Evolutionary conservation across 768 basidiomycete species (phyloP).

Genomic region (Boletellus emodensis): DNA sequence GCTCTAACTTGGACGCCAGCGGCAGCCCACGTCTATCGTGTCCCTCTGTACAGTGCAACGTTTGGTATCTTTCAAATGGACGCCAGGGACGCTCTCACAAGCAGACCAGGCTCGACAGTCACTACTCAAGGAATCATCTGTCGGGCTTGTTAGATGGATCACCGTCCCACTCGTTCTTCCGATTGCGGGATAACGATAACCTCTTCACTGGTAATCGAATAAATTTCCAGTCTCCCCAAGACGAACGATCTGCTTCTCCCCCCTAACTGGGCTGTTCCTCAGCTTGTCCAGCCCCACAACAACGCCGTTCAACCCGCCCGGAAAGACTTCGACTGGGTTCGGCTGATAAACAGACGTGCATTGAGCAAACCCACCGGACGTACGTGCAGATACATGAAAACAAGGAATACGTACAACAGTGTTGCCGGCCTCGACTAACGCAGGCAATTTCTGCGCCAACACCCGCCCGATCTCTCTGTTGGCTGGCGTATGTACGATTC

Average conservation of each 20-base stretch:
- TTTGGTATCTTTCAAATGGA: no score
- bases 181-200: no score
- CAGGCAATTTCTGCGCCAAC: conserved; percentile 11
- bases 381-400: no score
- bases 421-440: conserved; percentile 12
- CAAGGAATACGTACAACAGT: conserved; percentile 11
- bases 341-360: conserved; percentile 1
- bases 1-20: no score
- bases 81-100: no score
- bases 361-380: neutral
- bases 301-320: conserved; percentile 37
- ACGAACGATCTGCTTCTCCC: conserved; percentile 23
- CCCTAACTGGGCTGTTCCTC: conserved; percentile 36
- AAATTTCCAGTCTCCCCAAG: conserved; percentile 29
- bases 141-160: no score
- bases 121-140: no score
- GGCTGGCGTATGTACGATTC: conserved; percentile 6
- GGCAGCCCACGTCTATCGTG: no score
- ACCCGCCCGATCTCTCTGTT: conserved; percentile 14
- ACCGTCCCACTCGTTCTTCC: no score
- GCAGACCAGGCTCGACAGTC: no score
- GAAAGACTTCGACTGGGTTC: conserved; percentile 27
- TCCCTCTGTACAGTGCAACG: no score
- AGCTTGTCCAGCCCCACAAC: conserved; percentile 31
- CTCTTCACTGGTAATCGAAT: no score